These are phyloP conservation scores for Oxyria digyna DNA, from an alignment of 148 eudicot genomes.

Conservation along the genomic window DNA sequence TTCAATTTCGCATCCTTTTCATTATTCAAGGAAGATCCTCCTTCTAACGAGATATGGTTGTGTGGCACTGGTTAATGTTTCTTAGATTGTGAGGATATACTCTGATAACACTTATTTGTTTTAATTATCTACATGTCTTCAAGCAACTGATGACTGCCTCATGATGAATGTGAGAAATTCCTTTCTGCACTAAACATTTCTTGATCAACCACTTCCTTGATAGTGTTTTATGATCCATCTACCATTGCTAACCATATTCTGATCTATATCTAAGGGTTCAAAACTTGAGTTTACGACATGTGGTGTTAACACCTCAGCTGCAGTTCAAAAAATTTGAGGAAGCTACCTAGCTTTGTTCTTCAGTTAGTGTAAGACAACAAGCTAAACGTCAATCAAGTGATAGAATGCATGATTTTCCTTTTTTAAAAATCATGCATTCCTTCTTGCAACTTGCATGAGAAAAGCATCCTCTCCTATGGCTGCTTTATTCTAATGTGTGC, in stretches of 20 bases:
- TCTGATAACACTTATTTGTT: not conserved
- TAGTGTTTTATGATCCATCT: not conserved
- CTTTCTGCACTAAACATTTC: not conserved
- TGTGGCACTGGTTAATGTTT: not conserved
- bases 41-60: not conserved
- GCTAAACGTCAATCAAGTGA: conserved; percentile 2
- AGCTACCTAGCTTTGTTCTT: too few relatives aligned
- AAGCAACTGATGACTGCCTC: not conserved
- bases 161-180: not conserved
- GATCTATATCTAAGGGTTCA: not conserved
- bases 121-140: not conserved
- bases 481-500: not conserved
- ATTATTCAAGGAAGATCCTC: not conserved
- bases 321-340: too few relatives aligned
- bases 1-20: not conserved
- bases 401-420: not conserved
- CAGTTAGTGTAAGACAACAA: too few relatives aligned
- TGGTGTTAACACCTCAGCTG: too few relatives aligned
- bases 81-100: not conserved
- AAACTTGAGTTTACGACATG: too few relatives aligned
- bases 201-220: too few relatives aligned
- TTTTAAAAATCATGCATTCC: not conserved
- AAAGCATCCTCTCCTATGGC: not conserved
- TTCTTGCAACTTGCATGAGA: conserved; percentile 5
- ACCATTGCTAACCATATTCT: not conserved